A percentile compares a stretch with the other conserved stretches of the same genome.
Conservation (phyloP, 306 rosid genomes). For the Heteromeles arbutifolia region DNA sequence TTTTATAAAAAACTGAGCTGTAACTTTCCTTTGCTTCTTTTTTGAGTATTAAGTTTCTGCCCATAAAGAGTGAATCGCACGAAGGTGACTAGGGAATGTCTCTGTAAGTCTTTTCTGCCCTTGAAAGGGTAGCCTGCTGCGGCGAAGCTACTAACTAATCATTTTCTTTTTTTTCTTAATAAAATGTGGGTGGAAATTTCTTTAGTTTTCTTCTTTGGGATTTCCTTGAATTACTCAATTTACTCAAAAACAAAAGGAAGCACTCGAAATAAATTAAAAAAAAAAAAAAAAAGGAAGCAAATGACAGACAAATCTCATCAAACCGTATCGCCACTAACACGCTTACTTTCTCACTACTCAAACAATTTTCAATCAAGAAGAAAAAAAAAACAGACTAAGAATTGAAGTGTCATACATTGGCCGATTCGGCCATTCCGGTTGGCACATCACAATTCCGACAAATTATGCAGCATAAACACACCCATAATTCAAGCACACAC, state of each 20-base stretch:
- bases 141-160: too few relatives aligned
- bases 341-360: not conserved
- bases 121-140: too few relatives aligned
- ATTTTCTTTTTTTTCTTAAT: accelerated
- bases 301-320: not conserved
- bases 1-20: too few relatives aligned
- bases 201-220: not conserved
- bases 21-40: not conserved
- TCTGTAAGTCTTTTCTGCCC: too few relatives aligned
- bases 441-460: not conserved
- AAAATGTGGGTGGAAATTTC: not conserved
- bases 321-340: not conserved
- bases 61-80: not conserved
- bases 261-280: too few relatives aligned
- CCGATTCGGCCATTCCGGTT: not conserved
- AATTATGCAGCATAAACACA: not conserved
- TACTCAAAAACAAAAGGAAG: not conserved
- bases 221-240: not conserved
- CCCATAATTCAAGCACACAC: too few relatives aligned
- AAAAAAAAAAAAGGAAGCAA: not conserved
- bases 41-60: not conserved
- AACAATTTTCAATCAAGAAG: not conserved
- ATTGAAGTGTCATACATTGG: not conserved
- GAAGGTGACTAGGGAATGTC: too few relatives aligned
- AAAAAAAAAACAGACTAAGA: too few relatives aligned